Conservation (phyloP, 139 green algal species). For the Chlorella sp. region DNA sequence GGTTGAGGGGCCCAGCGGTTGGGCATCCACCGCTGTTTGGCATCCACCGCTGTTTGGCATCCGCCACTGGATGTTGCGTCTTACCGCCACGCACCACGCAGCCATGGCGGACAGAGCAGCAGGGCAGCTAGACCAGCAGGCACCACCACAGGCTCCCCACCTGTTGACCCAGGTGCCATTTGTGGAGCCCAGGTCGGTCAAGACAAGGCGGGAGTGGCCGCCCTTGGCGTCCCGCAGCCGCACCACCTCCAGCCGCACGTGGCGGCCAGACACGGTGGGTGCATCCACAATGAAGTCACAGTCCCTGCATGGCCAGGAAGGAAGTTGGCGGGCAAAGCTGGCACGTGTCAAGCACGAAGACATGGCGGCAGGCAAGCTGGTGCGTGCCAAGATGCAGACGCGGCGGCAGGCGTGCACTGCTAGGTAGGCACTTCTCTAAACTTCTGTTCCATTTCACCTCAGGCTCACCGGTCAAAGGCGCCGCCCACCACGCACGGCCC, state of each 20-base stretch:
- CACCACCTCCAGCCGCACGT: conserved; percentile 49
- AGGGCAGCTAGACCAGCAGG: not conserved
- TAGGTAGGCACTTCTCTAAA: no score
- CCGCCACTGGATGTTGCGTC: no score
- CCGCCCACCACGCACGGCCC: conserved; percentile 24
- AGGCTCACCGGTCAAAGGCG: conserved; percentile 1
- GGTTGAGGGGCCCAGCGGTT: not conserved
- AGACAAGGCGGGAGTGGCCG: conserved; percentile 8
- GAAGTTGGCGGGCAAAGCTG: not conserved
- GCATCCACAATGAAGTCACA: conserved; percentile 49
- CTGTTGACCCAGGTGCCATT: conserved; percentile 60
- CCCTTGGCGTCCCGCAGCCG: not conserved
- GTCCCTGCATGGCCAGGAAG: not conserved
- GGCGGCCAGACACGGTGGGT: conserved; percentile 41
- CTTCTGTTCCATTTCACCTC: not conserved
- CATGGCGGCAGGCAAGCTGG: not conserved
- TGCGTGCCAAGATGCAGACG: not conserved
- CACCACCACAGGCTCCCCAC: not conserved
- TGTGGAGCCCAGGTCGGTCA: conserved; percentile 50
- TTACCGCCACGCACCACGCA: no score
- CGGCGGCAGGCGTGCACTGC: not conserved
- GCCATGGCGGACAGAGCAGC: not conserved
- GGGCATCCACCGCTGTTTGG: no score
- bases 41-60: no score
- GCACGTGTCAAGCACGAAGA: not conserved